Percentiles rank a stretch among this genome's conserved stretches.
These are phyloP conservation scores for Russula dissimulans DNA, from an alignment of 768 basidiomycete genomes.

Conservation along the genomic window DNA sequence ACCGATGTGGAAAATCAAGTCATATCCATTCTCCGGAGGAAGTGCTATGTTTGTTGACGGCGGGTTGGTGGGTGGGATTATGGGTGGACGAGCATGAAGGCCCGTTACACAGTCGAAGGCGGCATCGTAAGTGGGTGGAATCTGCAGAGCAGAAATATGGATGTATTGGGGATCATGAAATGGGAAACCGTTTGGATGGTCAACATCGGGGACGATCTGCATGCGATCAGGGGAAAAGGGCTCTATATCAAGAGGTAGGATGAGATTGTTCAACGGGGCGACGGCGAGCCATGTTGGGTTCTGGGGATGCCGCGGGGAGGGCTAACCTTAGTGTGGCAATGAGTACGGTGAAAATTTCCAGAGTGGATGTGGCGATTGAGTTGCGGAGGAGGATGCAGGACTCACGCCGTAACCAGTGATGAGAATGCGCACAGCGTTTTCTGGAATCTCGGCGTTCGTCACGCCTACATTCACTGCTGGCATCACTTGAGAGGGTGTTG, in stretches of 20 bases:
- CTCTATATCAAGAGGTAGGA: slow-evolving; percentile 27
- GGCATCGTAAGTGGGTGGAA: slow-evolving; percentile 52
- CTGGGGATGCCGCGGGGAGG: slow-evolving; percentile 19
- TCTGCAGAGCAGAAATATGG: slow-evolving; percentile 49
- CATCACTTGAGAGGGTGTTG: background rate
- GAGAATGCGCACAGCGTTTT: slow-evolving; percentile 33
- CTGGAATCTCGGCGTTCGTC: slow-evolving; percentile 7
- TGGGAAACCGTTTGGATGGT: slow-evolving; percentile 16
- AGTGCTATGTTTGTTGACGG: slow-evolving; percentile 34
- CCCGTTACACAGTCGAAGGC: slow-evolving; percentile 47
- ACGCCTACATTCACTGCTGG: slow-evolving; percentile 1
- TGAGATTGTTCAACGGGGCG: slow-evolving; percentile 48
- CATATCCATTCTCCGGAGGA: slow-evolving; percentile 44
- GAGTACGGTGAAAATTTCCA: background rate
- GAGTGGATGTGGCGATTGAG: background rate
- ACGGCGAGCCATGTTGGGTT: slow-evolving; percentile 74
- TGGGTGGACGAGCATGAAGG: slow-evolving; percentile 51
- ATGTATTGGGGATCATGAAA: slow-evolving; percentile 32
- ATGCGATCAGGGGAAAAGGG: slow-evolving; percentile 19
- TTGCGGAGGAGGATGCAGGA: slow-evolving; percentile 10
- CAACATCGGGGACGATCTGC: slow-evolving; percentile 15
- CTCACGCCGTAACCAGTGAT: slow-evolving; percentile 48
- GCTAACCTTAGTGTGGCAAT: slow-evolving; percentile 21
- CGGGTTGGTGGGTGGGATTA: slow-evolving; percentile 21
- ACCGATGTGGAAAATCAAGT: slow-evolving; percentile 65